Conservation (phyloP, 768 basidiomycete species). For the Suillus tomentosus region DNA sequence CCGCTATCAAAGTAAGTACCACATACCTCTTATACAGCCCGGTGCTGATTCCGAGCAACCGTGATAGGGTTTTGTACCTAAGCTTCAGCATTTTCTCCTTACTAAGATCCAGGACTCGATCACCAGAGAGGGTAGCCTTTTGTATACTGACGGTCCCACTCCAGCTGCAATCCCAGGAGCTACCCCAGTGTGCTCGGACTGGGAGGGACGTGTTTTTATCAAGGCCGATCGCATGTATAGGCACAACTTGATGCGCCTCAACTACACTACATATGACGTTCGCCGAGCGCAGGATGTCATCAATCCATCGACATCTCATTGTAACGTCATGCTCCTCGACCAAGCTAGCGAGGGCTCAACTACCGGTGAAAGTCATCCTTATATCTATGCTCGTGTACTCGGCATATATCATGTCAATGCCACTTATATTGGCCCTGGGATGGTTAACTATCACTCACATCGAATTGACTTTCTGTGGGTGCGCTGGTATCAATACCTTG, state of each 20-base stretch:
- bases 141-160: too few relatives aligned
- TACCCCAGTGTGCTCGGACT: neutral
- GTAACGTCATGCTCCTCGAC: neutral
- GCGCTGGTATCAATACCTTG: neutral
- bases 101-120: conserved; percentile 6
- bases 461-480: conserved; percentile 13
- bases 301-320: conserved; percentile 4
- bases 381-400: conserved; percentile 9
- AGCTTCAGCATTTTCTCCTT: conserved; percentile 15
- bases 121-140: conserved; percentile 14
- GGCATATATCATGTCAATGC: conserved; percentile 25
- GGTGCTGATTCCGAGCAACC: neutral
- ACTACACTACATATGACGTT: conserved; percentile 9
- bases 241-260: conserved; percentile 1
- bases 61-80: conserved; percentile 12
- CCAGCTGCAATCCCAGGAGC: too few relatives aligned
- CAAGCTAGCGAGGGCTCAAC: too few relatives aligned
- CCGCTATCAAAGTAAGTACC: conserved; percentile 21
- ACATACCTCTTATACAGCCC: neutral
- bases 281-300: conserved; percentile 1
- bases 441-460: neutral
- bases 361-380: conserved; percentile 1
- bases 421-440: conserved; percentile 1
- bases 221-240: neutral
- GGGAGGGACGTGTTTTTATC: neutral